Conservation (phyloP, 768 basidiomycete genomes). For the Psilocybe tampanensis region DNA sequence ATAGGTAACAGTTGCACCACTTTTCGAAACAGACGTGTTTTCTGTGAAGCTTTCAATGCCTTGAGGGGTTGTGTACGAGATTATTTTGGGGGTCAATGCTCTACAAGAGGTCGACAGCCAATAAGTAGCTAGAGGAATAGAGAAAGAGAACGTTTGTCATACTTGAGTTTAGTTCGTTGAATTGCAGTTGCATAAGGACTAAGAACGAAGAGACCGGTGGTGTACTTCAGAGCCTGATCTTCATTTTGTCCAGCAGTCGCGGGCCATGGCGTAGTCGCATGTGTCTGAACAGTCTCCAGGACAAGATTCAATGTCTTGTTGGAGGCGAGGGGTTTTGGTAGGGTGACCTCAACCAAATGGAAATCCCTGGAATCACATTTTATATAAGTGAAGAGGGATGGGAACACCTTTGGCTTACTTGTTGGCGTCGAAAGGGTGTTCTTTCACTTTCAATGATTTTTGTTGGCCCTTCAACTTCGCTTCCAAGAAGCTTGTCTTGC, state of each 20-base stretch:
- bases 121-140: background rate
- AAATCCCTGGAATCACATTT: constrained; percentile 33
- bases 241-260: constrained; percentile 72
- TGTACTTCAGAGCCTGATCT: constrained; percentile 78
- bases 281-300: constrained; percentile 77
- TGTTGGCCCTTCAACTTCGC: constrained; percentile 77
- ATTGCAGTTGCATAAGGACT: constrained; percentile 82
- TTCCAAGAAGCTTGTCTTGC: constrained; percentile 76
- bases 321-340: constrained; percentile 60
- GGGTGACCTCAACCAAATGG: constrained; percentile 60
- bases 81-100: constrained; percentile 68
- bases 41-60: constrained; percentile 58
- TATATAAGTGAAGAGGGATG: background rate
- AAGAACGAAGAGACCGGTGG: constrained; percentile 75
- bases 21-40: constrained; percentile 67
- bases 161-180: constrained; percentile 90
- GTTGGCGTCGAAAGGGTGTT: constrained; percentile 48
- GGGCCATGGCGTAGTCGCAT: constrained; percentile 79
- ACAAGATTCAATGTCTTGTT: constrained; percentile 76
- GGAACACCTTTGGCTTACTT: constrained; percentile 48
- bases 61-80: constrained; percentile 72
- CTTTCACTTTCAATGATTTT: constrained; percentile 49
- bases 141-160: constrained; percentile 25
- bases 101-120: constrained; percentile 36
- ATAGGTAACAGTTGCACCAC: constrained; percentile 82